Evolutionary conservation across 805 yeast species (phyloP).

Genomic region (Pichia californica): DNA sequence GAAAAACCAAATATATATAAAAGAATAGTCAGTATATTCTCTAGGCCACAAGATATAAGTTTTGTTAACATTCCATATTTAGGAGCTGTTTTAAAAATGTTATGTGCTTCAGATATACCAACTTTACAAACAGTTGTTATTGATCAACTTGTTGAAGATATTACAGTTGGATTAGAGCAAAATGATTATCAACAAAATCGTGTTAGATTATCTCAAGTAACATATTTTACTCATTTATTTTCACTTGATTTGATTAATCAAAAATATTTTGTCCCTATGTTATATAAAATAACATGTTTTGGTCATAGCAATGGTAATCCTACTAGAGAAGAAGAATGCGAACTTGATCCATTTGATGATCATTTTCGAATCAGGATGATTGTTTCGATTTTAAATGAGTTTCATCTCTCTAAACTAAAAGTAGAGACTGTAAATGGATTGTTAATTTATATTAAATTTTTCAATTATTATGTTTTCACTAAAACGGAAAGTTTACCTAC

Average conservation of each 20-base stretch:
- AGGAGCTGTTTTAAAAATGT: conserved; percentile 44
- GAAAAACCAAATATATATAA: conserved; percentile 29
- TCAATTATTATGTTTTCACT: conserved; percentile 64
- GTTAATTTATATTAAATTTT: conserved; percentile 43
- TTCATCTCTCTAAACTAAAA: conserved; percentile 12
- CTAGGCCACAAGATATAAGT: conserved; percentile 54
- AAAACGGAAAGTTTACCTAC: conserved; percentile 56
- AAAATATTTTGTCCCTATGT: conserved; percentile 41
- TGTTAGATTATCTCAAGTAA: conserved; percentile 52
- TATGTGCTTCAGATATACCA: conserved; percentile 6
- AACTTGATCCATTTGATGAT: conserved; percentile 57
- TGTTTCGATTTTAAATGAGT: conserved; percentile 34
- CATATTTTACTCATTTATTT: conserved; percentile 52
- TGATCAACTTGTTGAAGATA: conserved; percentile 60
- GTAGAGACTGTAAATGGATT: conserved; percentile 23
- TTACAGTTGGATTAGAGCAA: conserved; percentile 58
- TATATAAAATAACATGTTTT: conserved; percentile 51
- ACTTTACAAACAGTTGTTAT: conserved; percentile 34
- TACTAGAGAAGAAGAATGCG: conserved; percentile 31
- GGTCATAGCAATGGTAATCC: conserved; percentile 66
- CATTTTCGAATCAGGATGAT: conserved; percentile 65
- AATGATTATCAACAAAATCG: conserved; percentile 56
- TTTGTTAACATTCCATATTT: conserved; percentile 48
- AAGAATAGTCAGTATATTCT: conserved; percentile 36
- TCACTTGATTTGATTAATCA: conserved; percentile 41